These are phyloP conservation scores for Aquilaria malaccensis DNA, from an alignment of 345 rosid species.

Conservation along the genomic window DNA sequence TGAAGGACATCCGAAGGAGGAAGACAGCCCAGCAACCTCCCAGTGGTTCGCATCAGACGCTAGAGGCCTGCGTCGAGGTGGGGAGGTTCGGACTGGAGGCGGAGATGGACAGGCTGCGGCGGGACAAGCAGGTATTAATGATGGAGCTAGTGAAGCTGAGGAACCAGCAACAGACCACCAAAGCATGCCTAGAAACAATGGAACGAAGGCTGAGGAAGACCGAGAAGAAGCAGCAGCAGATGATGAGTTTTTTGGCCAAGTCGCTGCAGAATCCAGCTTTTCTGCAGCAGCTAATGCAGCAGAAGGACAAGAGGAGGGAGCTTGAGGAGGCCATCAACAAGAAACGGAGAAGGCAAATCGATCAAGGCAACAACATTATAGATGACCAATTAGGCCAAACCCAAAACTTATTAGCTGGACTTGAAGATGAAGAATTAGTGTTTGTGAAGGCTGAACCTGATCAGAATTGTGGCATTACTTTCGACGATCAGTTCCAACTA, in stretches of 20 bases:
- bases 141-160: conserved; percentile 53
- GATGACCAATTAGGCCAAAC: conserved; percentile 8
- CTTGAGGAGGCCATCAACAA: conserved; percentile 37
- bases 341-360: conserved; percentile 35
- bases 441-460: conserved; percentile 29
- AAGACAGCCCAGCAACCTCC: conserved; percentile 28
- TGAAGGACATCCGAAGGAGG: conserved; percentile 63
- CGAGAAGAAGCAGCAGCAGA: conserved; percentile 65
- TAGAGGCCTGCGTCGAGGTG: conserved; percentile 41
- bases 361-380: conserved; percentile 12
- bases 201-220: conserved; percentile 50
- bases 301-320: conserved; percentile 36
- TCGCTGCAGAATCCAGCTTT: conserved; percentile 54
- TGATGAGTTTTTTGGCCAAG: conserved; percentile 66
- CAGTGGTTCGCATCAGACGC: conserved; percentile 16
- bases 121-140: conserved; percentile 47
- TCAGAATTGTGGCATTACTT: conserved; percentile 43
- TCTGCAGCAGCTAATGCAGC: conserved; percentile 36
- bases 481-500: no score
- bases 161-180: conserved; percentile 55
- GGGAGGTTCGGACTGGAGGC: conserved; percentile 32
- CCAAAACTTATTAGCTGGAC: no score
- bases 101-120: conserved; percentile 37
- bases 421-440: not conserved
- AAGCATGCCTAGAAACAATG: conserved; percentile 43